Conservation (phyloP, 768 basidiomycete species). For the Lentinula aciculospora region DNA sequence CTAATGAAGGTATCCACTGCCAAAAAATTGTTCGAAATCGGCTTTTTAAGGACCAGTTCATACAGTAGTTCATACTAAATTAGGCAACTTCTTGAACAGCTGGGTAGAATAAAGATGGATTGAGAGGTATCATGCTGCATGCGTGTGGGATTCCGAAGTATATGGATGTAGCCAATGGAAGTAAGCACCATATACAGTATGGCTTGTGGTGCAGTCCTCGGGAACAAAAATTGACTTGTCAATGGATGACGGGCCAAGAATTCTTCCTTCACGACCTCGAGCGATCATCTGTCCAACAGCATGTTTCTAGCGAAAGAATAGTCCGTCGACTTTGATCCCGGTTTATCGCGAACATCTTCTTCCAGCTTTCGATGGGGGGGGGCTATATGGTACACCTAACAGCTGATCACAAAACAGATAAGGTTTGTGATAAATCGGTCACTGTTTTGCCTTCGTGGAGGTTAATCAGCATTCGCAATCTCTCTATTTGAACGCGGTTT, state of each 20-base stretch:
- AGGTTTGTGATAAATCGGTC: not conserved
- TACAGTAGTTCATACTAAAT: no score
- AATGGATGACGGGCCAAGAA: slow-evolving; percentile 21
- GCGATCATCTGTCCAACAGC: slow-evolving; percentile 29
- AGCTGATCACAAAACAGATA: no score
- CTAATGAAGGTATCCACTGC: not conserved
- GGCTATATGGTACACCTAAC: no score
- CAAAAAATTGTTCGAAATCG: not conserved
- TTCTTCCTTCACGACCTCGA: slow-evolving; percentile 29
- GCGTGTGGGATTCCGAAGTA: no score
- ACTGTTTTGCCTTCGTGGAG: not conserved
- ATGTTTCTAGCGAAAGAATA: slow-evolving; percentile 30
- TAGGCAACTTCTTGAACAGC: no score
- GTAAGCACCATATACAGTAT: no score
- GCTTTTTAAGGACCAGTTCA: not conserved
- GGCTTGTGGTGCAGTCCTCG: no score
- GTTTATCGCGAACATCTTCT: slow-evolving; percentile 22
- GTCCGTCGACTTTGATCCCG: slow-evolving; percentile 19
- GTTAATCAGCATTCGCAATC: slow-evolving; percentile 21
- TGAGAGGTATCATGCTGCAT: no score
- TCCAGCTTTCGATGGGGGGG: slow-evolving; percentile 15
- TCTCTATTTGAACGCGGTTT: slow-evolving; percentile 12
- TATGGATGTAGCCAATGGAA: no score
- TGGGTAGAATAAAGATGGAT: no score
- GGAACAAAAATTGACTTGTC: no score